phyloP scores from a whole-genome alignment of 2,329 filamentous ascomycete species.

The Aspergillus pseudoviridinutans region DNA sequence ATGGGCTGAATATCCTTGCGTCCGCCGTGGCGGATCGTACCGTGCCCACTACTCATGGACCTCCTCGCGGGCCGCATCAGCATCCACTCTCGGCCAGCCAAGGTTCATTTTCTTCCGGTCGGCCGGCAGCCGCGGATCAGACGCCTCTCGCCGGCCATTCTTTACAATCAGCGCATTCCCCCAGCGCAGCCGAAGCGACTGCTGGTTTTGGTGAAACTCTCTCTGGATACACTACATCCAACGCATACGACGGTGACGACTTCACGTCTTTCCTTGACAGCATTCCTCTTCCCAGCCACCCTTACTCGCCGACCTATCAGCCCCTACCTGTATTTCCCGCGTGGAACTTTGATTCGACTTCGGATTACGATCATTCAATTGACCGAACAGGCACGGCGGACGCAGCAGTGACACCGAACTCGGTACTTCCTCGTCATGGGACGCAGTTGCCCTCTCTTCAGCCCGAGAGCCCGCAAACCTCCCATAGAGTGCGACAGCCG shows the following conservation, averaged over 20 bases:
- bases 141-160: conserved; percentile 10
- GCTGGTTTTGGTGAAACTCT: conserved; percentile 20
- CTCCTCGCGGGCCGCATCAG: background rate
- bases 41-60: conserved; percentile 5
- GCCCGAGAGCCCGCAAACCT: conserved; percentile 25
- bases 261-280: conserved; percentile 35
- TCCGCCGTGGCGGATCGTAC: conserved; percentile 24
- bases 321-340: conserved; percentile 30
- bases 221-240: conserved; percentile 18
- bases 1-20: conserved; percentile 26
- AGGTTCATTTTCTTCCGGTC: conserved; percentile 7
- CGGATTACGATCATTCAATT: conserved; percentile 23
- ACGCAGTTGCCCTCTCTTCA: conserved; percentile 32
- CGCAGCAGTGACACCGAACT: conserved; percentile 20
- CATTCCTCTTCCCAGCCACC: conserved; percentile 30
- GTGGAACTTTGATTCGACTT: conserved; percentile 18
- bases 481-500: conserved; percentile 22
- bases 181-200: conserved; percentile 11
- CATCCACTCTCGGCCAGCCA: conserved; percentile 8
- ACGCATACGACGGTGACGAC: conserved; percentile 27
- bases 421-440: conserved; percentile 30
- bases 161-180: conserved; percentile 6
- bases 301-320: conserved; percentile 31
- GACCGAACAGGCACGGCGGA: conserved; percentile 14
- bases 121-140: conserved; percentile 8